A percentile compares a stretch with the other conserved stretches of the same genome.
phyloP scores from a whole-genome alignment of 75 land plant genomes.

The Pseudotsuga menziesii region DNA sequence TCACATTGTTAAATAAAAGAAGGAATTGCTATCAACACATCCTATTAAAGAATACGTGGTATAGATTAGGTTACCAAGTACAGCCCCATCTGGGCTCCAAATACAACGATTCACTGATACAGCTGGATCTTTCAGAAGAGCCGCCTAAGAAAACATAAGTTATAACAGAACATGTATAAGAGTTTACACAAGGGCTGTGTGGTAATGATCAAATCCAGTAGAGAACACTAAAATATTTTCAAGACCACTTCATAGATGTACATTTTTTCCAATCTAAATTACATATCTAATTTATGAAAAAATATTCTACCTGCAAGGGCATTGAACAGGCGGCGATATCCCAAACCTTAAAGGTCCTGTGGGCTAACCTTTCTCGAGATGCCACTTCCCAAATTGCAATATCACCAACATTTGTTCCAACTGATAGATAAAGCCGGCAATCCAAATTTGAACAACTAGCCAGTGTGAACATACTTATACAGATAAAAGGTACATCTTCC shows the following conservation, averaged over 20 bases:
- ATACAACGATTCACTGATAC: constrained; percentile 25
- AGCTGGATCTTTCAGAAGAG: constrained; percentile 15
- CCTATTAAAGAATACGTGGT: neutral
- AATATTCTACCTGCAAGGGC: constrained; percentile 44
- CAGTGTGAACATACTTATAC: neutral
- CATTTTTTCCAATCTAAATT: no score
- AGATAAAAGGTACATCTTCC: no score
- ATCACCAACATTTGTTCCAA: constrained; percentile 80
- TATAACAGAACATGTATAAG: no score
- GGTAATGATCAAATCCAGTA: no score
- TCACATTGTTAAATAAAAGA: no score
- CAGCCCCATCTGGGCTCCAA: constrained; percentile 32
- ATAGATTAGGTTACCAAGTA: constrained; percentile 16
- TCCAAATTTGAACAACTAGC: neutral
- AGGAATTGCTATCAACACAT: no score
- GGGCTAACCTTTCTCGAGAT: constrained; percentile 55
- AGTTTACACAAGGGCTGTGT: no score
- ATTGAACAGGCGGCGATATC: constrained; percentile 53
- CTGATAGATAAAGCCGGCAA: constrained; percentile 27
- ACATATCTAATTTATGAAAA: no score
- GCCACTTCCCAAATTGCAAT: constrained; percentile 81
- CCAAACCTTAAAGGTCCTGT: constrained; percentile 82
- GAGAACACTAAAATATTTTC: no score
- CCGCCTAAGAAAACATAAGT: neutral
- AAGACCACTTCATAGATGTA: no score